These are phyloP conservation scores for Ambrosiella cleistominuta DNA, from an alignment of 2,329 filamentous ascomycete genomes.

Conservation along the genomic window DNA sequence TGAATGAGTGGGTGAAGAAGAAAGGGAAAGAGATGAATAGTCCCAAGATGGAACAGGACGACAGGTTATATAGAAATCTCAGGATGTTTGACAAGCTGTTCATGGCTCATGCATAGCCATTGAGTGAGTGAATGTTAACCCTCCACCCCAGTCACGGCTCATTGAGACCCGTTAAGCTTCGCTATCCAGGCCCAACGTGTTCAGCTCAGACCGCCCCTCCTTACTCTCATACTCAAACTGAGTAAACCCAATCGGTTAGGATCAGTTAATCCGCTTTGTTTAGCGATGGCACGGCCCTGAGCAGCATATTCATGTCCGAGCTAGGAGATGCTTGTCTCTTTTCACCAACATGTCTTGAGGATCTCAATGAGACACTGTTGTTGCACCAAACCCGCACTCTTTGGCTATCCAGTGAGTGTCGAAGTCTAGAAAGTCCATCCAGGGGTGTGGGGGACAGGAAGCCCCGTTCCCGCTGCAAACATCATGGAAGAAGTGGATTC, in stretches of 20 bases:
- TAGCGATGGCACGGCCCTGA: not conserved
- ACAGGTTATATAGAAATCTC: constrained; percentile 8
- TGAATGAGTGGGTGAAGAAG: constrained; percentile 11
- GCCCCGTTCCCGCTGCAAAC: not conserved
- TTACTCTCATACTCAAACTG: not conserved
- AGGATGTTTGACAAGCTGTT: not conserved
- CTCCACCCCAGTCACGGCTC: not conserved
- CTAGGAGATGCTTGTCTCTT: not conserved
- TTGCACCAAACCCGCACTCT: constrained; percentile 1
- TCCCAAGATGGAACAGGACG: not conserved
- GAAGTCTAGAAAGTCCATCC: not conserved
- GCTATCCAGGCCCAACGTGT: not conserved
- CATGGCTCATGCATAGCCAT: not conserved
- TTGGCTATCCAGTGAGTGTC: not conserved
- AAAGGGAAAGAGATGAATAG: constrained; percentile 6
- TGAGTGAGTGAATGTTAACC: not conserved
- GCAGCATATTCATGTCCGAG: not conserved
- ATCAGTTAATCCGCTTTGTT: not conserved
- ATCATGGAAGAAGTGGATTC: not conserved
- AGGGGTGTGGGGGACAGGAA: not conserved
- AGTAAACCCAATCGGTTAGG: not conserved
- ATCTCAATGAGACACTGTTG: constrained; percentile 2
- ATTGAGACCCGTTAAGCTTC: not conserved
- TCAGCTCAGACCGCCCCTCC: not conserved
- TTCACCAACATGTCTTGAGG: not conserved